phyloP scores from a whole-genome alignment of 2,329 filamentous ascomycete species.

The Cadophora malorum region DNA sequence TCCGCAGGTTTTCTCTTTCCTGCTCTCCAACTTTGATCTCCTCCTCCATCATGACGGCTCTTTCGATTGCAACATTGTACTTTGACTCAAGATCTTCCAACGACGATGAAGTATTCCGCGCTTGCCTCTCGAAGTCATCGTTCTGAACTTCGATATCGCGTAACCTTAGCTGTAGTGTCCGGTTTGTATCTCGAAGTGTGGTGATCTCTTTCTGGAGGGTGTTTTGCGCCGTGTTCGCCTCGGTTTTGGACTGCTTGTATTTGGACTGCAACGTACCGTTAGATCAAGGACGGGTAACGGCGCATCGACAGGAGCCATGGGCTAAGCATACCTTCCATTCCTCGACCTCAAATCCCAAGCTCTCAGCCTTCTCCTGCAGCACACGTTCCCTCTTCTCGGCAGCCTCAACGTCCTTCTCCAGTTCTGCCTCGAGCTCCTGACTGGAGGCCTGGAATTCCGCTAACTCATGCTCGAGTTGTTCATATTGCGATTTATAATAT shows the following conservation, averaged over 20 bases:
- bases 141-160: constrained; percentile 97
- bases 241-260: constrained; percentile 92
- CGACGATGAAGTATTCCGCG: constrained; percentile 92
- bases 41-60: constrained; percentile 91
- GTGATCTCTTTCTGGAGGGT: constrained; percentile 95
- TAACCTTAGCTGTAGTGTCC: constrained; percentile 80
- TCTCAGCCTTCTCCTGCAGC: constrained; percentile 86
- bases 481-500: constrained; percentile 97
- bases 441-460: constrained; percentile 94
- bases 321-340: constrained; percentile 89
- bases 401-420: constrained; percentile 95
- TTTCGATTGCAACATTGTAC: constrained; percentile 92
- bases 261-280: constrained; percentile 68
- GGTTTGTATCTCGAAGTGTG: constrained; percentile 81
- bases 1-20: constrained; percentile 86
- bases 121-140: constrained; percentile 97
- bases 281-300: constrained; percentile 15
- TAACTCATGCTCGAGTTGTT: constrained; percentile 88
- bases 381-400: constrained; percentile 91
- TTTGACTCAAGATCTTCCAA: constrained; percentile 97
- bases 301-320: neutral
- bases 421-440: constrained; percentile 89
- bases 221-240: constrained; percentile 85
- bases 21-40: constrained; percentile 91
- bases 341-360: constrained; percentile 85